Conservation (phyloP, 1,284 basidiomycete species). For the Volvariella volvacea region DNA sequence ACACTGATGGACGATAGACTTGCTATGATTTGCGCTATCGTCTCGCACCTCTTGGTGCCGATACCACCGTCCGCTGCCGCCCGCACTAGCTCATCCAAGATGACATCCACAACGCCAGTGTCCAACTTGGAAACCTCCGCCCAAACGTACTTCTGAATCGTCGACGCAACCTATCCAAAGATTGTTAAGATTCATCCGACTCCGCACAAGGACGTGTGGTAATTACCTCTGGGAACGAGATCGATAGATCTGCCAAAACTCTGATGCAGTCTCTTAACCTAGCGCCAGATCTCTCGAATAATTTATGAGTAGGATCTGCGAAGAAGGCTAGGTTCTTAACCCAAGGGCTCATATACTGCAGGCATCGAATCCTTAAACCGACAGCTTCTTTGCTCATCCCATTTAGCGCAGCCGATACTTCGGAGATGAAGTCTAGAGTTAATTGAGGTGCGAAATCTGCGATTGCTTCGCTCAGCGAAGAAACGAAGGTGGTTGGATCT, state of each 20-base stretch:
- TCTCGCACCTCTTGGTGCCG: conserved; percentile 70
- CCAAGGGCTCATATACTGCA: conserved; percentile 85
- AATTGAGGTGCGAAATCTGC: conserved; percentile 71
- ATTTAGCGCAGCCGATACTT: conserved; percentile 68
- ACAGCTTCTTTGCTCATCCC: conserved; percentile 49
- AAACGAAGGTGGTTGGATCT: conserved; percentile 58
- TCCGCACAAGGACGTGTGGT: background rate
- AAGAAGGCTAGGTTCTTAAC: conserved; percentile 73
- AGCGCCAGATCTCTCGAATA: conserved; percentile 66
- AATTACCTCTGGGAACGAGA: conserved; percentile 61
- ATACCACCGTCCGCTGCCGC: conserved; percentile 77
- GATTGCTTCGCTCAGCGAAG: conserved; percentile 64
- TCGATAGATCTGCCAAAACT: conserved; percentile 68
- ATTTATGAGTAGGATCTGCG: conserved; percentile 56
- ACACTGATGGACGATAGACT: conserved; percentile 73
- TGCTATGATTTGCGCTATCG: conserved; percentile 67
- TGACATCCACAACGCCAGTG: conserved; percentile 57
- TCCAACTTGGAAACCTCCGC: conserved; percentile 66
- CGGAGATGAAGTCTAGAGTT: conserved; percentile 81
- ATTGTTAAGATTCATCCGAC: background rate
- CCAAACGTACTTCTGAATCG: conserved; percentile 75
- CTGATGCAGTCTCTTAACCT: conserved; percentile 75
- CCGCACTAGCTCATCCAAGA: conserved; percentile 73
- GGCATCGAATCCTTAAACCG: conserved; percentile 60
- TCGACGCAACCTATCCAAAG: conserved; percentile 49